Conservation (phyloP, 768 basidiomycete species). For the Boletus vinaceobasis region DNA sequence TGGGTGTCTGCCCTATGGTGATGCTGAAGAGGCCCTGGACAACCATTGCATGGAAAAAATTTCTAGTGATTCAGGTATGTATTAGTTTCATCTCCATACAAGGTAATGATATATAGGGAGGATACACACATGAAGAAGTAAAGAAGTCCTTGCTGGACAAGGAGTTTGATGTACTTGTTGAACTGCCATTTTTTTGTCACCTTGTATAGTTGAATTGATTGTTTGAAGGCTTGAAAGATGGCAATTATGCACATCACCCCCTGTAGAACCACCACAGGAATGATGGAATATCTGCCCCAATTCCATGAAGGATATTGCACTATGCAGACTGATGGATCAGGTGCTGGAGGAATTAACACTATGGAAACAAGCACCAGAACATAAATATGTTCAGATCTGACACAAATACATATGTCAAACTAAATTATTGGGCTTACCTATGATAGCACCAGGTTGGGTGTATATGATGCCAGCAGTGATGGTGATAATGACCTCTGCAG, state of each 20-base stretch:
- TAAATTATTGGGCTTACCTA: neutral
- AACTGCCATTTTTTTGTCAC: constrained; percentile 1
- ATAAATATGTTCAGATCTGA: neutral
- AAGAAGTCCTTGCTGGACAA: constrained; percentile 4
- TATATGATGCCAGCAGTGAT: neutral
- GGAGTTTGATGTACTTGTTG: constrained; percentile 7
- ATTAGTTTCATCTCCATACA: neutral
- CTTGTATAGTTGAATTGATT: neutral
- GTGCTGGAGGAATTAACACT: neutral
- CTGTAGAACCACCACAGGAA: constrained; percentile 3
- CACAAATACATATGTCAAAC: neutral
- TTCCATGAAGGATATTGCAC: constrained; percentile 5
- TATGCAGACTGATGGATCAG: constrained; percentile 1
- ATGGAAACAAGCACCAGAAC: neutral
- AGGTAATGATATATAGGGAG: neutral
- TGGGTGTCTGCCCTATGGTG: neutral
- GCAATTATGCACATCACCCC: constrained; percentile 6
- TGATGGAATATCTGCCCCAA: neutral
- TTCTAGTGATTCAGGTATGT: neutral
- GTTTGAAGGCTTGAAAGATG: neutral
- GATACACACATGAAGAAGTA: constrained; percentile 8
- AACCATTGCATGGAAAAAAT: neutral
- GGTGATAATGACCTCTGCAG: neutral
- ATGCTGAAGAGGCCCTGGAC: neutral
- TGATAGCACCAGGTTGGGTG: neutral